phyloP scores from a whole-genome alignment of 2,329 filamentous ascomycete genomes.

The Tothia fuscella region DNA sequence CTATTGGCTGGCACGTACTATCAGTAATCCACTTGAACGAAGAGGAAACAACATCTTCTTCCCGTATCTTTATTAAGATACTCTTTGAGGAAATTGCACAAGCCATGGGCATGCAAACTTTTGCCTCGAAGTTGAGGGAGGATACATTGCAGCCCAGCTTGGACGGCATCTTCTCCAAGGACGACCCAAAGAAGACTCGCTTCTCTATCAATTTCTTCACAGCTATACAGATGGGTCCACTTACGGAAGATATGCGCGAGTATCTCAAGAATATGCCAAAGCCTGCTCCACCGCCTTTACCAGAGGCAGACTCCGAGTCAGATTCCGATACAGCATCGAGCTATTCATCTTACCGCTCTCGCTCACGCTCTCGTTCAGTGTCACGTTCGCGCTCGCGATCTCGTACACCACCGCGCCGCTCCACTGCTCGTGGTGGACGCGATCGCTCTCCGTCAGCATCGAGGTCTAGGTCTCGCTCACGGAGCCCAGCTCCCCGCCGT shows the following conservation, averaged over 20 bases:
- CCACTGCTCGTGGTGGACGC: slow-evolving; percentile 9
- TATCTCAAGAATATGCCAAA: slow-evolving; percentile 82
- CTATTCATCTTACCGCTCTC: slow-evolving; percentile 55
- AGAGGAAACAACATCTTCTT: slow-evolving; percentile 91
- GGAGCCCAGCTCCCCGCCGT: slow-evolving; percentile 9
- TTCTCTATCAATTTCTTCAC: slow-evolving; percentile 99
- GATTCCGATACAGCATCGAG: slow-evolving; percentile 58
- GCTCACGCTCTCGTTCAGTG: slow-evolving; percentile 17
- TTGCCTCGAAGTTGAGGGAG: slow-evolving; percentile 66
- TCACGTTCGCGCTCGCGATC: slow-evolving; percentile 18
- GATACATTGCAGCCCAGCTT: slow-evolving; percentile 67
- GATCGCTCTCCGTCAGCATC: slow-evolving; percentile 2
- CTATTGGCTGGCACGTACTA: slow-evolving; percentile 84
- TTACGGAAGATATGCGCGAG: slow-evolving; percentile 93
- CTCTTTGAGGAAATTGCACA: slow-evolving; percentile 86
- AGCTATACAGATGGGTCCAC: slow-evolving; percentile 85
- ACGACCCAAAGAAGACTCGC: slow-evolving; percentile 78
- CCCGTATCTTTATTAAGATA: slow-evolving; percentile 97
- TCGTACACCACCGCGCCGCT: slow-evolving; percentile 13
- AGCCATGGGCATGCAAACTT: slow-evolving; percentile 69
- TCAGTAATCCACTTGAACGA: slow-evolving; percentile 82
- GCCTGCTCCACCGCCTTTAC: slow-evolving; percentile 59
- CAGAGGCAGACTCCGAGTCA: slow-evolving; percentile 49
- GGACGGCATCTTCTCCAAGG: slow-evolving; percentile 76
- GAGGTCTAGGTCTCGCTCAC: slow-evolving; percentile 8